A percentile compares a stretch with the other conserved stretches of the same genome.
phyloP scores from a whole-genome alignment of 441 rosid species.

The Breynia disticha region DNA sequence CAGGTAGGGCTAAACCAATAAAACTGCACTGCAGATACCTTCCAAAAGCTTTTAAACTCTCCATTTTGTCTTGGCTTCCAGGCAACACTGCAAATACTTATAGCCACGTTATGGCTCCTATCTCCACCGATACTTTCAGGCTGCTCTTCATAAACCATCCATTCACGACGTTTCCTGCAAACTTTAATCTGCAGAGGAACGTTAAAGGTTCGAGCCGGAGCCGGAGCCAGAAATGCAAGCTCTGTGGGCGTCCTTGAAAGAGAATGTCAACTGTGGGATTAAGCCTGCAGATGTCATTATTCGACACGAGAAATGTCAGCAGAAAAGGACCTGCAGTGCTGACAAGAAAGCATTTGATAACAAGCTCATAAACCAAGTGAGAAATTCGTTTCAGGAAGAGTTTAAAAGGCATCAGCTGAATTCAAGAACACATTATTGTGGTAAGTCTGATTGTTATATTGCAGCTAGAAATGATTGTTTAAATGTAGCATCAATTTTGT shows the following conservation, averaged over 20 bases:
- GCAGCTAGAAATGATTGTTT: background rate
- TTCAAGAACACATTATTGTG: constrained; percentile 20
- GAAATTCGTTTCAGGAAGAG: constrained; percentile 20
- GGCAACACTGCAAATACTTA: constrained; percentile 3
- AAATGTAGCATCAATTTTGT: background rate
- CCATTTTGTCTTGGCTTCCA: constrained; percentile 19
- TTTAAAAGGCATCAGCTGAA: constrained; percentile 15
- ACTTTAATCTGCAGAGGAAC: background rate
- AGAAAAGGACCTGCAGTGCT: background rate
- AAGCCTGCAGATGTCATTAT: constrained; percentile 16
- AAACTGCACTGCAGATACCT: constrained; percentile 19
- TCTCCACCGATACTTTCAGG: constrained; percentile 14
- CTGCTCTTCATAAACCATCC: background rate
- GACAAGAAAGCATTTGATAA: constrained; percentile 9
- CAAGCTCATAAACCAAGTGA: constrained; percentile 9
- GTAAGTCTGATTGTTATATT: constrained; percentile 15
- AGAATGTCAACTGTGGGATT: constrained; percentile 27
- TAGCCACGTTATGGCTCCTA: constrained; percentile 23
- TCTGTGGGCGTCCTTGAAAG: constrained; percentile 33
- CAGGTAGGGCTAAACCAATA: constrained; percentile 7
- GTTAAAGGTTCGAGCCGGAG: background rate
- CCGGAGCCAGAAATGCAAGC: constrained; percentile 20
- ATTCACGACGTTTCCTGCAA: background rate
- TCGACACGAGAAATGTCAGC: constrained; percentile 11
- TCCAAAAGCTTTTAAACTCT: constrained; percentile 24